Conservation (phyloP, 768 basidiomycete species). For the Arthromyces matolae region DNA sequence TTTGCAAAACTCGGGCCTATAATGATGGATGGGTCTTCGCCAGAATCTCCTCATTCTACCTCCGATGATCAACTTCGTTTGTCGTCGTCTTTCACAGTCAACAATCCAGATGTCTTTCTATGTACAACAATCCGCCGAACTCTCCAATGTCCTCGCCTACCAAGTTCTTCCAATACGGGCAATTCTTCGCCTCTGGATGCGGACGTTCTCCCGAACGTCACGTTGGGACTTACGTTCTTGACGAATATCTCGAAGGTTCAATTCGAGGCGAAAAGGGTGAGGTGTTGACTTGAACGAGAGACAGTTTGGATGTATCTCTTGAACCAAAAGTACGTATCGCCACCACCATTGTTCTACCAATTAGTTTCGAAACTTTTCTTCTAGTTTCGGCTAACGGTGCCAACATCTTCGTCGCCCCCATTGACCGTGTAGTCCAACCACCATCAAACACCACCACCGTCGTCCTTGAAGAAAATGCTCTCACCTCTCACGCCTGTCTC, state of each 20-base stretch:
- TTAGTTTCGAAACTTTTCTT: not conserved
- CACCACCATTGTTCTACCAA: not conserved
- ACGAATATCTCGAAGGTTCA: conserved; percentile 42
- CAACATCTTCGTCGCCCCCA: conserved; percentile 39
- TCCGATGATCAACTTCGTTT: conserved; percentile 20
- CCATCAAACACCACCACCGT: conserved; percentile 47
- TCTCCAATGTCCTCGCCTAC: conserved; percentile 19
- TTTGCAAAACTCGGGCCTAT: conserved; percentile 8
- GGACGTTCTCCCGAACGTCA: conserved; percentile 49
- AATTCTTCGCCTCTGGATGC: conserved; percentile 27
- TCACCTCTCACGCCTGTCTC: conserved; percentile 36
- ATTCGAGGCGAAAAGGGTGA: conserved; percentile 61
- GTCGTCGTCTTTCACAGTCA: conserved; percentile 10
- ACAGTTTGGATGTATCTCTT: conserved; percentile 37
- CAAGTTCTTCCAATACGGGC: conserved; percentile 16
- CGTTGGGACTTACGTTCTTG: conserved; percentile 63
- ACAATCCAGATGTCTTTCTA: conserved; percentile 10
- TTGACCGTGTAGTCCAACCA: conserved; percentile 47
- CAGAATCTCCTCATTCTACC: conserved; percentile 11
- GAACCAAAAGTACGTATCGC: conserved; percentile 42
- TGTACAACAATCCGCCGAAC: too few species aligned
- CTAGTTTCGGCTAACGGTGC: conserved; percentile 23
- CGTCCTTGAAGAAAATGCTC: conserved; percentile 40
- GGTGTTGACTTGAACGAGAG: conserved; percentile 46
- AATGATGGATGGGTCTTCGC: conserved; percentile 6